These are phyloP conservation scores for Farysia itapuensis DNA, from an alignment of 1,284 basidiomycete species.

Conservation along the genomic window DNA sequence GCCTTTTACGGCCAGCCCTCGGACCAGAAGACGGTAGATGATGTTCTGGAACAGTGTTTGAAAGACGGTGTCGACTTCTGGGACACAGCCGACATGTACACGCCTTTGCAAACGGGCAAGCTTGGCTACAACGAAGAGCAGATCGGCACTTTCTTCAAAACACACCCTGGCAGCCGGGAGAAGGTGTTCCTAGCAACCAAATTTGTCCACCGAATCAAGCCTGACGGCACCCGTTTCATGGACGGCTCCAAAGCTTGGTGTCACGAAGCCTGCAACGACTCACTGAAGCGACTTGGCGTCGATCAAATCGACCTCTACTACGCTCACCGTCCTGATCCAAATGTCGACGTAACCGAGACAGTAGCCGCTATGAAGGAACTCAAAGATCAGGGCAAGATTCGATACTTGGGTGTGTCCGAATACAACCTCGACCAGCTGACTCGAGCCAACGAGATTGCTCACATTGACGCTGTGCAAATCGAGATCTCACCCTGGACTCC, in stretches of 20 bases:
- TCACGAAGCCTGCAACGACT: conserved; percentile 54
- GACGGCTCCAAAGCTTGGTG: conserved; percentile 52
- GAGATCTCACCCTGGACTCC: conserved; percentile 64
- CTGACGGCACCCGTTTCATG: conserved; percentile 13
- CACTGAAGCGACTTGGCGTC: conserved; percentile 57
- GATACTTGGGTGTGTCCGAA: conserved; percentile 71
- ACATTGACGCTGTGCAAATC: conserved; percentile 62
- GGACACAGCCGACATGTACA: conserved; percentile 48
- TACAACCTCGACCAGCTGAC: conserved; percentile 48
- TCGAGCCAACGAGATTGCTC: conserved; percentile 47
- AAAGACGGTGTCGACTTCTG: conserved; percentile 25
- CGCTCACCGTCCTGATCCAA: conserved; percentile 60
- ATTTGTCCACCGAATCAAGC: conserved; percentile 53
- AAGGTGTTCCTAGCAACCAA: conserved; percentile 62
- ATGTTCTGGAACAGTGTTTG: conserved; percentile 17
- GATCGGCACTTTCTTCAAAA: conserved; percentile 58
- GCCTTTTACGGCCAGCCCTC: conserved; percentile 38
- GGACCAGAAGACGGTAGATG: conserved; percentile 14
- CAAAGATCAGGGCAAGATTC: conserved; percentile 70
- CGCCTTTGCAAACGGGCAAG: conserved; percentile 7
- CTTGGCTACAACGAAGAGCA: conserved; percentile 60
- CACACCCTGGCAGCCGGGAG: conserved; percentile 47
- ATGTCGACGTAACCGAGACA: conserved; percentile 70
- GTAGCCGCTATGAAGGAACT: conserved; percentile 75
- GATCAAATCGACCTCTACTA: conserved; percentile 62